Conservation (phyloP, 2,329 filamentous ascomycete species). For the Lachnellula arida region DNA sequence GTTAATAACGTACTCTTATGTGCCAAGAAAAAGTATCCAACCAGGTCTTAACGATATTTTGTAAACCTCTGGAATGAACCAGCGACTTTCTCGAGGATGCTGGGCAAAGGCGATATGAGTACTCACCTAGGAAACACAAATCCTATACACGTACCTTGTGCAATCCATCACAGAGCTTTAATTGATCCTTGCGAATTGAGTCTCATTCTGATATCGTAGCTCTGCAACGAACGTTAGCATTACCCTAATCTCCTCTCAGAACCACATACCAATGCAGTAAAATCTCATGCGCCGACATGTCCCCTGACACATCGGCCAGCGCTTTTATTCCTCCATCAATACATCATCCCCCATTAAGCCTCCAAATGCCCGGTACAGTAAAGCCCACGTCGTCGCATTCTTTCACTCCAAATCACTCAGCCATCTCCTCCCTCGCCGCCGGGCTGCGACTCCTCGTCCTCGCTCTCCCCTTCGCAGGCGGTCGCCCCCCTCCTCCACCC, state of each 20-base stretch:
- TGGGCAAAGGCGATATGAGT: too few relatives aligned
- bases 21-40: too few relatives aligned
- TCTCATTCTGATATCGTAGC: slow-evolving; percentile 11
- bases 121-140: too few relatives aligned
- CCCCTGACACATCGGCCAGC: slow-evolving; percentile 10
- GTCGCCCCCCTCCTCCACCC: slow-evolving; percentile 25
- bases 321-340: background rate
- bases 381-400: background rate
- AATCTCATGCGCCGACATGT: slow-evolving; percentile 9
- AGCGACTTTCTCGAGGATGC: too few relatives aligned
- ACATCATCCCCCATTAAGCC: background rate
- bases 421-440: slow-evolving; percentile 22
- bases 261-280: background rate
- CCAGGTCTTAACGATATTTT: too few relatives aligned
- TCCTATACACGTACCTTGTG: background rate
- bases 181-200: background rate
- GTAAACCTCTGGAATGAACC: too few relatives aligned
- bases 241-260: background rate
- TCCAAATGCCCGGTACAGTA: background rate
- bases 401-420: slow-evolving; percentile 15
- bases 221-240: slow-evolving; percentile 1
- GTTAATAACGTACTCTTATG: too few relatives aligned
- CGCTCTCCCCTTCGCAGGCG: slow-evolving; percentile 29
- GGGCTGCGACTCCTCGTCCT: slow-evolving; percentile 33
- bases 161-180: background rate